Evolutionary conservation across 108 stramenopile species (phyloP), one percentile per base, ranked within the genome.

Genomic region (Seminavis robusta): DNA sequence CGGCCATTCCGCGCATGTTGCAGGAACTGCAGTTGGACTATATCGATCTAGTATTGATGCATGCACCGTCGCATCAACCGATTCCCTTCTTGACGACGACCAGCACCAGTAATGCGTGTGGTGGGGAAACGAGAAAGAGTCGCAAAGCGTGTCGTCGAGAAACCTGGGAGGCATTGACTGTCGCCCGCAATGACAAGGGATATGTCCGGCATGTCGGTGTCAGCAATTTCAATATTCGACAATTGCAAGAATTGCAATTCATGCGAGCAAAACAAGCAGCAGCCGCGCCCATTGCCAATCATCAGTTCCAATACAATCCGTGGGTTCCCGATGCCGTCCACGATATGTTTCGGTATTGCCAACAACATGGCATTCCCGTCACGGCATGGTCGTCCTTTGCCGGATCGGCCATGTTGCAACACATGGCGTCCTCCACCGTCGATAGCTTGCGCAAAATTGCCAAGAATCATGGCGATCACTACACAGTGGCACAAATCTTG

Each of bases 1-100:
- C 54, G 16, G 69, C 58, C 13, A 68, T 71, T 11, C 36, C 64
- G 10, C 33, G 28, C 1, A 79, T 59, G 31, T 63, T 90, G 3
- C 23, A 69, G n/a, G 84, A 95, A 23, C 60, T 90, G 8, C 66
- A 66, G 33, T 39, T 88, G 29, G 86, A 84, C 0, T 91, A 92
- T 47, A 65, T 95, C 29, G 94, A 95, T 58, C 47, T 86, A 41
- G 67, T 84, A 23, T 46, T 95, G 27, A 65, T 95, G 55, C 94
- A 95, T 60, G 56, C 55, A 3, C 87, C 87, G 0, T 23, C 63
- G 13, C n/a, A n/a, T n/a, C n/a, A n/a, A n/a, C 54, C 59, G 9
- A n/a, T n/a, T n/a, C n/a, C n/a, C n/a, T 37, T 63, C n/a, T 59
- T 71, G 13, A 21, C 61, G 8, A 47, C 69, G 26, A 30, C 64